Percentiles rank a stretch among this genome's conserved stretches.
Conservation (phyloP, 805 yeast genomes). For the Wilhelminamyces savonicus region DNA sequence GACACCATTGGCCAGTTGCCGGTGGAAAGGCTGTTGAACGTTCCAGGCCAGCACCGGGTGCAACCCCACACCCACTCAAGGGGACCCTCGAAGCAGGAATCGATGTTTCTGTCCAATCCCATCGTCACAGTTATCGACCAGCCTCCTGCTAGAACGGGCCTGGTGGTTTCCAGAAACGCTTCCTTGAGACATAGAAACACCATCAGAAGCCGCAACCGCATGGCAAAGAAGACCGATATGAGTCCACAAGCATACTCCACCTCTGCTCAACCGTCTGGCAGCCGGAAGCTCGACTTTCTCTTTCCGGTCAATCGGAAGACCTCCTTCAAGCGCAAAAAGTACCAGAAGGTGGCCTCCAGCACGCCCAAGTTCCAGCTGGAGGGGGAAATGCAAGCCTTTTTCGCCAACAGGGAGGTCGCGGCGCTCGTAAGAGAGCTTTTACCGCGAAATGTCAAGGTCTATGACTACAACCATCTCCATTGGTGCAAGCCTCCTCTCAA, state of each 20-base stretch:
- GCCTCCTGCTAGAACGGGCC: slow-evolving; percentile 11
- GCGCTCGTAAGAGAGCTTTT: slow-evolving; percentile 19
- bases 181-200: slow-evolving; percentile 24
- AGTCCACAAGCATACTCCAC: slow-evolving; percentile 1
- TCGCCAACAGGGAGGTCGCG: slow-evolving; percentile 13
- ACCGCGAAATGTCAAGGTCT: slow-evolving; percentile 23
- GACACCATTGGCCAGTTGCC: no score
- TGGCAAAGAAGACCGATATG: slow-evolving; percentile 11
- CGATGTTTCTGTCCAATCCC: no score
- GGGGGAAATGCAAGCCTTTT: slow-evolving; percentile 12
- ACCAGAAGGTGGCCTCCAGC: slow-evolving; percentile 9
- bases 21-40: no score
- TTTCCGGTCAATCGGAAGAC: slow-evolving; percentile 32
- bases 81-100: no score
- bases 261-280: slow-evolving; percentile 1
- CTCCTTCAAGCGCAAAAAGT: slow-evolving; percentile 20
- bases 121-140: slow-evolving; percentile 9
- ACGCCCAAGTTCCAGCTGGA: slow-evolving; percentile 15
- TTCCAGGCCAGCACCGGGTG: no score
- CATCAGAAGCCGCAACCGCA: slow-evolving; percentile 23
- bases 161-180: slow-evolving; percentile 25
- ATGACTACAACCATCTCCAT: slow-evolving; percentile 11
- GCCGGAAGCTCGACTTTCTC: slow-evolving; percentile 10
- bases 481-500: neutral
- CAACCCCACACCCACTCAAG: no score